Base-by-base conservation (phyloP, 108 stramenopile genomes). In the Hondaea fermentalgiana region DNA sequence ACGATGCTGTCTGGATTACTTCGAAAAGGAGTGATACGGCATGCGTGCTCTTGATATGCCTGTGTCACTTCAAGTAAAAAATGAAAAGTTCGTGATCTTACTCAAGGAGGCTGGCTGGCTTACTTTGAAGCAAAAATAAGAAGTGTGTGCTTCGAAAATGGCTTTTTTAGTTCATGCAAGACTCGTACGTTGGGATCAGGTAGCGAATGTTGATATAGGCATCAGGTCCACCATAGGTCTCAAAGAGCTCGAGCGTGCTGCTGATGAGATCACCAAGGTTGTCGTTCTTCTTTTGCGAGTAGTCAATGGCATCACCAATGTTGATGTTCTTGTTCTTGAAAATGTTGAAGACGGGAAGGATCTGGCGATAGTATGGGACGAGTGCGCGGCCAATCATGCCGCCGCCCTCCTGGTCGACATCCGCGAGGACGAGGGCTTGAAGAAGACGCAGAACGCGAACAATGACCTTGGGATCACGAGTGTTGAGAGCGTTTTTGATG, bases 321-420 rank as follows among this genome's bases (percentile, higher is more conserved):
- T 88, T 88, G 28, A 42, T 25, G 51, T 94, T 94, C 57, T 93
- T 90, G 90, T 91, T 87, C 53, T 91, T 93, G 92, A 94, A 94
- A 60, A 97, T 95, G 93, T 96, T 96, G 51, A 97, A 93, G 21
- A 97, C 95, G 21, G 96, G 96, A 25, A 97, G 93, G 60, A 97
- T 94, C 87, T 96, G 96, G 58, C 96, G 92, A 93, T 96, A 97
- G 90, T 96, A 97, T 17, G 96, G 96, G 49, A 97, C 96, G 25
- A 97, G 93, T 14, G 96, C 96, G 90, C 95, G 93, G 29, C 96
- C 96, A 53, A 97, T 95, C 25, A 95, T 90, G 47, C 95, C 94
- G 87, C 95, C 91, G 28, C 94, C 96, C 23, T 95, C 94, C n/a
- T 89, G 72, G 21, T 89, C 93, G 59, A 60, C 60, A 91, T 96